Evolutionary conservation across 371 early-diverging fungal genomes (phyloP).

Genomic region (Rhizopus delemar): DNA sequence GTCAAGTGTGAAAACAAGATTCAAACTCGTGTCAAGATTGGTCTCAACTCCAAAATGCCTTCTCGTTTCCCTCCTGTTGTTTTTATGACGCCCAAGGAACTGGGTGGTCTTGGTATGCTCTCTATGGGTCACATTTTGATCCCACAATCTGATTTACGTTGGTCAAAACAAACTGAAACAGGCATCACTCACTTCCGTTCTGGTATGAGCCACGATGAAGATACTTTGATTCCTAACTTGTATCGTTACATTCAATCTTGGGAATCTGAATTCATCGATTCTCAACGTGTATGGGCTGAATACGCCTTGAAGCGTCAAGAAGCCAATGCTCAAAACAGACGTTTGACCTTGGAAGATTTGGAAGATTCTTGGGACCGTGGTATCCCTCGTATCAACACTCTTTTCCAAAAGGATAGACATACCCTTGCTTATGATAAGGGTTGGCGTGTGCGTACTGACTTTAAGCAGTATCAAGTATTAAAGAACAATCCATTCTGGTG

Average conservation of each 20-base stretch:
- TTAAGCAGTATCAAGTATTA: constrained; percentile 95
- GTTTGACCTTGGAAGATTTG: constrained; percentile 94
- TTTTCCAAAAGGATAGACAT: constrained; percentile 95
- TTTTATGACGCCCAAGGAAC: constrained; percentile 77
- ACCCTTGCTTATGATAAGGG: constrained; percentile 98
- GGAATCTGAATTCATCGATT: constrained; percentile 98
- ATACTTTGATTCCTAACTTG: constrained; percentile 95
- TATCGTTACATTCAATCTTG: constrained; percentile 98
- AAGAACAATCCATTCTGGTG: constrained; percentile 97
- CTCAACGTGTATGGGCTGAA: constrained; percentile 98
- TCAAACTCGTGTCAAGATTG: constrained; percentile 98
- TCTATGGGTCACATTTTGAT: constrained; percentile 98
- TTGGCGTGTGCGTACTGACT: constrained; percentile 96
- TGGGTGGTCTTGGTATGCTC: constrained; percentile 99
- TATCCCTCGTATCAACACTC: constrained; percentile 98
- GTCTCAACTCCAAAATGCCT: constrained; percentile 99
- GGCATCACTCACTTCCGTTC: constrained; percentile 98
- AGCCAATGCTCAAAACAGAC: constrained; percentile 93
- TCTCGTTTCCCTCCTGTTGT: constrained; percentile 98
- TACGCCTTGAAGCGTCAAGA: constrained; percentile 97
- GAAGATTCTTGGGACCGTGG: constrained; percentile 99
- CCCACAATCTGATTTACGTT: constrained; percentile 95
- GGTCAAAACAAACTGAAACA: constrained; percentile 95
- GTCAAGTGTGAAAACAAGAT: constrained; percentile 98
- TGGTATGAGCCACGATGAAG: constrained; percentile 98